Conservation (phyloP, 129 eudicot genomes). For the Kitagawia praeruptora region DNA sequence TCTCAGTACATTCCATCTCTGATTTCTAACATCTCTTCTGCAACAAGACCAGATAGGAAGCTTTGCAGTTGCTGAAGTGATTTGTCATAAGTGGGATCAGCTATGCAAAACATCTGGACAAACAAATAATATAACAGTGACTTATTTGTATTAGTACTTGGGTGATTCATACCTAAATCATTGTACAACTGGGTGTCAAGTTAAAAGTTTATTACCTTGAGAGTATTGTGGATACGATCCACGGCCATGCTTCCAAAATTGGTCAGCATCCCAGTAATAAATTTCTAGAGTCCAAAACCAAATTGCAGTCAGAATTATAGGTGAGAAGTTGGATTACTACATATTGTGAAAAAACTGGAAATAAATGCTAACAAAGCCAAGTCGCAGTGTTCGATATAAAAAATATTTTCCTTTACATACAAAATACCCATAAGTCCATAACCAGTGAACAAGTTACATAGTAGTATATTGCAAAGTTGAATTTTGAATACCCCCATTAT, state of each 20-base stretch:
- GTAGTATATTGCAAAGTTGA: neutral
- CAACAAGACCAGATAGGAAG: slow-evolving; percentile 74
- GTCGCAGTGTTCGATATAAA: neutral
- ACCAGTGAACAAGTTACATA: no score
- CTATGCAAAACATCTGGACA: slow-evolving; percentile 76
- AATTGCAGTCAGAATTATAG: neutral
- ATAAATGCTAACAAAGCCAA: neutral
- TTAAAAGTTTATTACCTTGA: slow-evolving; percentile 49
- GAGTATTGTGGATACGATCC: slow-evolving; percentile 88
- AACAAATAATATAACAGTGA: neutral
- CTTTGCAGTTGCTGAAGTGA: slow-evolving; percentile 92
- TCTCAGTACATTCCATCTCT: slow-evolving; percentile 59
- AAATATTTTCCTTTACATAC: neutral
- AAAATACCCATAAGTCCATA: neutral
- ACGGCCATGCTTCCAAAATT: slow-evolving; percentile 95
- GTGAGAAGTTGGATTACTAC: neutral
- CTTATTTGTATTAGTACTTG: neutral
- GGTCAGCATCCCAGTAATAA: slow-evolving; percentile 85
- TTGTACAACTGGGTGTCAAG: neutral
- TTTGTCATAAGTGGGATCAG: slow-evolving; percentile 83
- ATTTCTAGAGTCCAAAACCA: slow-evolving; percentile 51
- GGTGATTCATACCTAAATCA: neutral
- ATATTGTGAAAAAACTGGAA: neutral
- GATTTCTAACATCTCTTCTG: slow-evolving; percentile 82
- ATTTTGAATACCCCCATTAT: neutral